Base-by-base conservation (phyloP, 202 grass and related monocot species). In the Thinopyrum obtusiflorum region DNA sequence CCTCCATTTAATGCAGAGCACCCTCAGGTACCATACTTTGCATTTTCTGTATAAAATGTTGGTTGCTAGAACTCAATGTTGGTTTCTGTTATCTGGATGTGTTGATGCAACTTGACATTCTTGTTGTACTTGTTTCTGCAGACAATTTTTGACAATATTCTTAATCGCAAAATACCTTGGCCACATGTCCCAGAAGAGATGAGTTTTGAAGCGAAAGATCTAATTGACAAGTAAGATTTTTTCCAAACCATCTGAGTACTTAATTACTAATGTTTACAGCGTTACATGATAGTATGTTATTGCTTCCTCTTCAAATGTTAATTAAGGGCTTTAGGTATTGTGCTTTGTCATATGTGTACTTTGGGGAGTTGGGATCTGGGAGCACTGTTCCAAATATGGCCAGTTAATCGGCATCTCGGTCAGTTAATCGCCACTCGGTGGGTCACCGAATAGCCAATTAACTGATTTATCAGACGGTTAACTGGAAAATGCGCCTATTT, bases 91-190 rank as follows among this genome's bases (percentile, higher is more conserved):
- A 77, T 81, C 77, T 64, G 40, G 55, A 59, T 20, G 53, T 60
- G 63, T 70, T 46, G 63, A 39, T 72, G 78, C 80, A 76, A 80
- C 46, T 80, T 87, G 82, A 47, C 61, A 79, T 83, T 76, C 61
- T 89, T 73, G 9, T 79, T 47, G 47, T 83, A 49, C 47, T 91
- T 92, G 65, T 84, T 93, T 40, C 62, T 91, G 86, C 86, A 99
- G 97, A 99, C 85, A 71, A 99, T 99, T 63, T 99, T 99, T 91
- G 94, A 94, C 89, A 99, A 99, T 91, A 99, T 99, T 93, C 86
- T 99, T 77, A 99, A 99, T 90, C 61, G 92, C 64, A 97, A 99
- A 88, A 94, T 99, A 90, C 97, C 92, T 84, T 99, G 97, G 97
- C 97, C 97, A 40, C 85, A 78, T 91, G 90, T 93, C 65, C 93